Conservation (phyloP, 352 stramenopile genomes). For the Pythium sp. region DNA sequence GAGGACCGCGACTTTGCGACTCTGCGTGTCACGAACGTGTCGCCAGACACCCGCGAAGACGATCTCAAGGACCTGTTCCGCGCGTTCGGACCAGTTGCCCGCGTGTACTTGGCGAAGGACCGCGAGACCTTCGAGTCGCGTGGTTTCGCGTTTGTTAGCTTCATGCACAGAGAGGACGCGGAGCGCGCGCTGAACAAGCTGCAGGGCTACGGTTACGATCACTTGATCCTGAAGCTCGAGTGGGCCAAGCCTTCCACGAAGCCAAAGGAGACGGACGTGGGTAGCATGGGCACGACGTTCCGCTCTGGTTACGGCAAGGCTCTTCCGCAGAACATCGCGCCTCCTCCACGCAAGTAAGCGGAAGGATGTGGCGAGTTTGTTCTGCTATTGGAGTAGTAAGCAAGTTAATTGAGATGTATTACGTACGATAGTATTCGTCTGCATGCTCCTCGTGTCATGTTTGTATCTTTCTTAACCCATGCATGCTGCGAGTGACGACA, state of each 20-base stretch:
- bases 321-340: constrained; percentile 80
- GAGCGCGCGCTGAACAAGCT: constrained; percentile 96
- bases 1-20: constrained; percentile 86
- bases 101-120: constrained; percentile 98
- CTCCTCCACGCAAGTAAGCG: constrained; percentile 73
- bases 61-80: constrained; percentile 99
- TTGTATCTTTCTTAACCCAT: not conserved
- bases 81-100: constrained; percentile 94
- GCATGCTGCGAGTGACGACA: not conserved
- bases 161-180: constrained; percentile 95
- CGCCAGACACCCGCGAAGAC: constrained; percentile 96
- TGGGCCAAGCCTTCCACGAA: constrained; percentile 97
- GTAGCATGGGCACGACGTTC: constrained; percentile 85
- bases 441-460: not conserved
- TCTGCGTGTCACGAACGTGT: constrained; percentile 99
- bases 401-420: constrained; percentile 7
- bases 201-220: constrained; percentile 98
- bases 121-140: constrained; percentile 96
- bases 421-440: constrained; percentile 6
- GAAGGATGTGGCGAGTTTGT: not conserved
- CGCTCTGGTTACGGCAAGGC: constrained; percentile 88
- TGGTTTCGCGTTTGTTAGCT: constrained; percentile 99
- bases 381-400: not conserved
- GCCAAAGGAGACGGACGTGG: constrained; percentile 64
- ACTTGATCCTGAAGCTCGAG: constrained; percentile 99